phyloP scores from a whole-genome alignment of 73 alveolate species.

The Tetrahymena thermophila region DNA sequence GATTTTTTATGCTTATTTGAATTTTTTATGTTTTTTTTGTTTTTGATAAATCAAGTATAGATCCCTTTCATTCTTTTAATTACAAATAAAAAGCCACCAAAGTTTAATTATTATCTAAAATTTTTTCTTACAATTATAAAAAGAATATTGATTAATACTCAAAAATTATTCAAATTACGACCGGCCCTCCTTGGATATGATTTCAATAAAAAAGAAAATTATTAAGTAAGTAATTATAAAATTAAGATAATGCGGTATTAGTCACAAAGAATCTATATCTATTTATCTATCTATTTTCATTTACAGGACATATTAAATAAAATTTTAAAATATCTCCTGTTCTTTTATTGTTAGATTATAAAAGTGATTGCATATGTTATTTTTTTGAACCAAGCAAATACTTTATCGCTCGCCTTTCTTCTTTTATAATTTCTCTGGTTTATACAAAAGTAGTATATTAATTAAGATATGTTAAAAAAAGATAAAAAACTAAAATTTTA shows the following conservation, averaged over 20 bases:
- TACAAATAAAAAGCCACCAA: neutral
- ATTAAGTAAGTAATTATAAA: neutral
- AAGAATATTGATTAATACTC: neutral
- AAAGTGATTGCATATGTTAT: neutral
- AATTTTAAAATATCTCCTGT: neutral
- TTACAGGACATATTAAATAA: neutral
- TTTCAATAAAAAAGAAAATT: neutral
- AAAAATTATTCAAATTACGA: neutral
- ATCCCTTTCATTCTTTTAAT: neutral
- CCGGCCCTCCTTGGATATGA: neutral
- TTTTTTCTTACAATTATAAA: neutral
- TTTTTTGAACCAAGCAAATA: too few relatives aligned
- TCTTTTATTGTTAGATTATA: neutral
- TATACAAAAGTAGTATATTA: neutral
- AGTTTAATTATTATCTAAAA: neutral
- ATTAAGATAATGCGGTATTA: neutral
- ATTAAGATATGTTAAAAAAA: neutral
- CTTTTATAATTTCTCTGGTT: neutral
- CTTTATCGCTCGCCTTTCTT: neutral
- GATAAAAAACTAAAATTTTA: neutral
- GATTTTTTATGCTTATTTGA: neutral
- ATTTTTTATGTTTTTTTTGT: neutral
- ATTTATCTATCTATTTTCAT: neutral
- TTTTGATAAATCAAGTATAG: neutral
- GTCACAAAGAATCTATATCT: too few relatives aligned